phyloP scores from a whole-genome alignment of 148 eudicot genomes.

The Beta vulgaris region DNA sequence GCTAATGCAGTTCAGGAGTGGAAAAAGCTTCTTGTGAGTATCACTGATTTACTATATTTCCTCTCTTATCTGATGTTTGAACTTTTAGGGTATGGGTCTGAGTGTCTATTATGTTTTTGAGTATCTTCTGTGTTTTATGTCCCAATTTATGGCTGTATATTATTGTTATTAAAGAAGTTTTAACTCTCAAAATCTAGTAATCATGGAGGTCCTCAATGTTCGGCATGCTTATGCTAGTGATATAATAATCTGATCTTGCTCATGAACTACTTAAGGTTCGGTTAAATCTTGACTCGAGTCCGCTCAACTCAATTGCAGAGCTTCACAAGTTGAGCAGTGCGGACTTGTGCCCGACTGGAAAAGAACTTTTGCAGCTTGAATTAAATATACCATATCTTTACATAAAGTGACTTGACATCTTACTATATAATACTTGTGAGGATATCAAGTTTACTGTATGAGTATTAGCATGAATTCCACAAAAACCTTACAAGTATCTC shows the following conservation, averaged over 20 bases:
- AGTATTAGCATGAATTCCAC: neutral
- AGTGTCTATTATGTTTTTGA: neutral
- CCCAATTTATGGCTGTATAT: neutral
- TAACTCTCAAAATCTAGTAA: neutral
- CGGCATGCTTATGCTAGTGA: neutral
- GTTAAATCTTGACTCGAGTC: neutral
- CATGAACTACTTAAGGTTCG: neutral
- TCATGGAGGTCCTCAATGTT: neutral
- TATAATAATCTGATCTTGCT: neutral
- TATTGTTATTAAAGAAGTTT: neutral
- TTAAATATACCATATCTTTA: no score
- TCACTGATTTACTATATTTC: conserved; percentile 16
- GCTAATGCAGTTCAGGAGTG: conserved; percentile 78
- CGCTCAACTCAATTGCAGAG: no score
- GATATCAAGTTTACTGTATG: no score
- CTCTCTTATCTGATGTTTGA: neutral
- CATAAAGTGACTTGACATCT: no score
- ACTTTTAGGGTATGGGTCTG: neutral
- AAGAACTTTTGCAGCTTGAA: no score
- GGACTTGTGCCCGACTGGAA: no score
- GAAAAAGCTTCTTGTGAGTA: conserved; percentile 90
- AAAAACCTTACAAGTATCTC: neutral
- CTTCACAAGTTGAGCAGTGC: neutral
- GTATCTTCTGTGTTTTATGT: neutral
- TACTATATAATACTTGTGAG: no score